Evolutionary conservation across 2,329 filamentous ascomycete genomes (phyloP).

Genomic region (Alternaria angustiovoidea): DNA sequence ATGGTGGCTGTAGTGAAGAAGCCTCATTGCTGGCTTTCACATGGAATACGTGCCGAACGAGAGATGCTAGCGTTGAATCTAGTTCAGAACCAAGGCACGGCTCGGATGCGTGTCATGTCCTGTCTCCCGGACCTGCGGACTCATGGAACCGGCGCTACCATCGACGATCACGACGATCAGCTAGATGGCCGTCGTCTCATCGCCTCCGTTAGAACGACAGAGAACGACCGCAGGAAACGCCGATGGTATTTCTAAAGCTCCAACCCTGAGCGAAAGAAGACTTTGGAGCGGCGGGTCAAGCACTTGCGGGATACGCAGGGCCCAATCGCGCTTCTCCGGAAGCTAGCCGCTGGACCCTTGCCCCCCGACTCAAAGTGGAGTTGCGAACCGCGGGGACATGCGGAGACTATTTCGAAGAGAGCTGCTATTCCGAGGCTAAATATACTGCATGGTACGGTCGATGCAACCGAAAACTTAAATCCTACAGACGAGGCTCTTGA

Average conservation of each 20-base stretch:
- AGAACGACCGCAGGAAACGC: neutral
- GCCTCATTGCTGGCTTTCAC: neutral
- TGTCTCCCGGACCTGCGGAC: neutral
- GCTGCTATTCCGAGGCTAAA: neutral
- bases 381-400: neutral
- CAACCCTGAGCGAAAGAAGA: neutral
- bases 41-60: neutral
- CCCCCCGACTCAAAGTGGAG: neutral
- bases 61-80: neutral
- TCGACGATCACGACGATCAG: constrained; percentile 1
- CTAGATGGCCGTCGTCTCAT: neutral
- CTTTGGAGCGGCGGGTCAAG: neutral
- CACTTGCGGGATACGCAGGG: neutral
- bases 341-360: constrained; percentile 7
- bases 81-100: neutral
- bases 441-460: neutral
- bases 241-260: neutral
- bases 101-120: constrained; percentile 5
- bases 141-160: neutral
- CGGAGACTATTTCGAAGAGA: neutral
- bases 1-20: neutral
- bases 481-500: neutral
- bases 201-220: neutral
- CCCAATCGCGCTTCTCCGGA: constrained; percentile 1
- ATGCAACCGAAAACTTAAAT: neutral